Evolutionary conservation across 202 grass and related monocot species (phyloP).

Genomic region (Schoenoplectus triqueter): DNA sequence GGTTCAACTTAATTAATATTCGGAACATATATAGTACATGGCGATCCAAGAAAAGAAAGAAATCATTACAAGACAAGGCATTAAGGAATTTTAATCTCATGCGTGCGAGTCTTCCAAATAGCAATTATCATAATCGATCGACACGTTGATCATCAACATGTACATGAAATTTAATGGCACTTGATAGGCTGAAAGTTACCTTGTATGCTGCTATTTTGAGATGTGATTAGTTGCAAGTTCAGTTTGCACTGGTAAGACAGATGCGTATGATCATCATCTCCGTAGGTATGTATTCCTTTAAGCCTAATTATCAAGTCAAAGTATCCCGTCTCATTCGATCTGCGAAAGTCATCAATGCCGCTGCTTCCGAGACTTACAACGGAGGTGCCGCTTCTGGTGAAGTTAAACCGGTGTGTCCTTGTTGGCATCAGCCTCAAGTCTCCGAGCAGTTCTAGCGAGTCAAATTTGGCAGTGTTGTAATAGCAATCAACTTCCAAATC

Average conservation of each 20-base stretch:
- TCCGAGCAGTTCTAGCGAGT: neutral
- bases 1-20: too few relatives aligned
- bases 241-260: conserved; percentile 41
- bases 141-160: too few relatives aligned
- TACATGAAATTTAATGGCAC: neutral
- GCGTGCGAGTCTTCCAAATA: too few relatives aligned
- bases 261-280: conserved; percentile 10
- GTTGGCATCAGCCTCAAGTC: conserved; percentile 18
- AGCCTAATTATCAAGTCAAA: conserved; percentile 56
- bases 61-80: too few relatives aligned
- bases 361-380: conserved; percentile 35
- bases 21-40: too few relatives aligned
- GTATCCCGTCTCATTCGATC: conserved; percentile 45
- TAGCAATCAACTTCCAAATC: conserved; percentile 48
- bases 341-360: conserved; percentile 35
- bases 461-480: conserved; percentile 44
- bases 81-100: too few relatives aligned
- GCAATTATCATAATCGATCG: too few relatives aligned
- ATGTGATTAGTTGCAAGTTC: conserved; percentile 40
- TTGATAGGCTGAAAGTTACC: conserved; percentile 41
- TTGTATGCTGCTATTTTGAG: conserved; percentile 37
- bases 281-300: conserved; percentile 43
- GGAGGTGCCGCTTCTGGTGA: conserved; percentile 37
- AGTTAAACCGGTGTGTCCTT: conserved; percentile 39
- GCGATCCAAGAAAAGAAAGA: too few relatives aligned